These are phyloP conservation scores for Acidomyces sp. DNA, from an alignment of 495 filamentous ascomycete genomes.

Conservation along the genomic window DNA sequence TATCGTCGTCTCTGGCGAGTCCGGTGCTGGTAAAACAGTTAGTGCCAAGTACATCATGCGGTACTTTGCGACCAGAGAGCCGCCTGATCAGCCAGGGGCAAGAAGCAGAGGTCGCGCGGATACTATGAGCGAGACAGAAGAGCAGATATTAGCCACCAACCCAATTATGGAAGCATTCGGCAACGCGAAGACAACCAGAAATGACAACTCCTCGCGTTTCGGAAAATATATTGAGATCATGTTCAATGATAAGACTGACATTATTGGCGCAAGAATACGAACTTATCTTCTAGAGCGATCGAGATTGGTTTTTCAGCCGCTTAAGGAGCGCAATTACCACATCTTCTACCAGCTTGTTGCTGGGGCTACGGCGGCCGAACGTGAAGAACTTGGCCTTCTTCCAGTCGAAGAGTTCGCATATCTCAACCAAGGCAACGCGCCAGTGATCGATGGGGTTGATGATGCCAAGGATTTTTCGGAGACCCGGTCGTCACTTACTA, in stretches of 20 bases:
- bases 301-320: slow-evolving; percentile 91
- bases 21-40: slow-evolving; percentile 95
- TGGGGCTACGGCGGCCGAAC: slow-evolving; percentile 78
- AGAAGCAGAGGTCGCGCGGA: slow-evolving; percentile 67
- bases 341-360: slow-evolving; percentile 97
- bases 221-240: slow-evolving; percentile 99
- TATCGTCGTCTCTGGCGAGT: slow-evolving; percentile 96
- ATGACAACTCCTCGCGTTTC: slow-evolving; percentile 98
- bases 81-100: slow-evolving; percentile 73
- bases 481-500: slow-evolving; percentile 70
- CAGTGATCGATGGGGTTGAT: slow-evolving; percentile 87
- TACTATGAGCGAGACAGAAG: slow-evolving; percentile 94
- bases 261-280: slow-evolving; percentile 92
- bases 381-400: slow-evolving; percentile 58
- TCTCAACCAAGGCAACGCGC: slow-evolving; percentile 86
- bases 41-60: slow-evolving; percentile 99
- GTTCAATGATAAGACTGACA: slow-evolving; percentile 91
- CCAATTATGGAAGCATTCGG: slow-evolving; percentile 99
- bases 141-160: slow-evolving; percentile 95
- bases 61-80: slow-evolving; percentile 96
- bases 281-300: slow-evolving; percentile 94
- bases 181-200: slow-evolving; percentile 96
- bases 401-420: slow-evolving; percentile 88
- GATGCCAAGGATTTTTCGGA: slow-evolving; percentile 87
- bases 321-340: slow-evolving; percentile 97